Base-by-base conservation (phyloP, 768 basidiomycete species). In the Gymnopilus junonius region DNA sequence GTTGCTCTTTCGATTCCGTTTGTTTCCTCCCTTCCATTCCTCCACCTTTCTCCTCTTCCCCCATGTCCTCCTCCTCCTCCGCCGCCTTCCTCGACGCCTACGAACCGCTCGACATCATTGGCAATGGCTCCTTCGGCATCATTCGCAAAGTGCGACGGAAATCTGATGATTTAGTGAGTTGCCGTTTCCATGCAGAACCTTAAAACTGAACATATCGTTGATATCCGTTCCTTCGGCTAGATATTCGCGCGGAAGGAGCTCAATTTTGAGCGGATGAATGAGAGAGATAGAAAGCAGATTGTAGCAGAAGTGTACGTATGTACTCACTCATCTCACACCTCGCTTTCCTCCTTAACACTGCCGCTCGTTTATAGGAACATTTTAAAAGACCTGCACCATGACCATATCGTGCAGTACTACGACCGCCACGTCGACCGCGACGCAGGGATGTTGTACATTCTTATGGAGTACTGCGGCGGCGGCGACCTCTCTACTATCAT, bases 401-500 rank as follows among this genome's bases (percentile, higher is more conserved):
- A 93, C 73, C 92, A 99, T 76, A 99, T 99, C 65, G 97, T 99
- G 64, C 93, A 93, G 69, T 97, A 96, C 76, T 89, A 94, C 69
- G 95, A 97, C 82, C 85, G 95, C 64, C 83, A 92, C 71, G 93
- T 98, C 61, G 97, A 99, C 80, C 83, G 92, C 65, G 93, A 95
- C 55, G 82, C 82, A 25, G 94, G 94, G 21, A 92, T 95, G 60
- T 86, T 99, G 45, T 99, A 98, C 75, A 98, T 99, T 64, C 83
- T 99, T 67, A 99, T 99, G 97, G 97, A 99, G 79, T 99, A 94
- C 74, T 99, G 97, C 72, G 95, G 94, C 4, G 96, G 95, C 21
- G 97, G 97, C 12, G 97, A 99, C 79, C 85, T 99, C 58, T 93
- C 93, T 1, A 80, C 85, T 35, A 77, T 97, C 70, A 97, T 99